A percentile compares a stretch with the other conserved stretches of the same genome.
phyloP scores from a whole-genome alignment of 305 asterid genomes.

The Petunia hybrid region DNA sequence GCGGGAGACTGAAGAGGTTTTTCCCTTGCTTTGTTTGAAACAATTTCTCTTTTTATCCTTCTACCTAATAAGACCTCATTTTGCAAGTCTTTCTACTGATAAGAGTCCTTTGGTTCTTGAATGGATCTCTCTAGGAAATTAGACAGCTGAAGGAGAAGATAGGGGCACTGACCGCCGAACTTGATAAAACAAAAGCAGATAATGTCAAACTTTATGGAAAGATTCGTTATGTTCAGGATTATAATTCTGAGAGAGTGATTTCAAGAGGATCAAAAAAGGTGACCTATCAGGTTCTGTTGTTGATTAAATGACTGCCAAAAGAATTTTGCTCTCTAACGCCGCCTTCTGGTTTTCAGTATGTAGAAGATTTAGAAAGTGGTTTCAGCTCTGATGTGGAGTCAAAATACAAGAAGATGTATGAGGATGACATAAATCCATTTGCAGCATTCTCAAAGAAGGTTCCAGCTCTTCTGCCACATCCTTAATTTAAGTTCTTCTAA shows the following conservation, averaged over 20 bases:
- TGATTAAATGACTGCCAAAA: constrained; percentile 30
- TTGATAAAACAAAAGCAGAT: constrained; percentile 96
- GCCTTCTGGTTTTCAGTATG: constrained; percentile 62
- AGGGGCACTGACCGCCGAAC: constrained; percentile 80
- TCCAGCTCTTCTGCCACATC: constrained; percentile 32
- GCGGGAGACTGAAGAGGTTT: constrained; percentile 98
- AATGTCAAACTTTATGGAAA: constrained; percentile 97
- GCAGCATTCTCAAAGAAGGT: constrained; percentile 98
- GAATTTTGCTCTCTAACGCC: constrained; percentile 37
- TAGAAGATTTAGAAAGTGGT: constrained; percentile 95
- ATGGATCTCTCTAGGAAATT: constrained; percentile 72
- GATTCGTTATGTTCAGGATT: constrained; percentile 99
- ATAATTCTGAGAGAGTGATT: constrained; percentile 92
- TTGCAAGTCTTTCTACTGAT: constrained; percentile 1
- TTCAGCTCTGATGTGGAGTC: constrained; percentile 98
- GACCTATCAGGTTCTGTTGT: constrained; percentile 38
- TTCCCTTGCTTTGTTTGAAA: constrained; percentile 6
- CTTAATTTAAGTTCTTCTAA: constrained; percentile 33
- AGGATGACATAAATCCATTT: constrained; percentile 98
- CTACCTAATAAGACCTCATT: constrained; percentile 13
- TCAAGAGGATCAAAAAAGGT: constrained; percentile 99
- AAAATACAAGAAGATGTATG: constrained; percentile 97
- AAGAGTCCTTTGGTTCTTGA: constrained; percentile 27
- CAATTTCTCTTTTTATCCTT: constrained; percentile 31
- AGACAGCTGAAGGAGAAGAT: constrained; percentile 92